Evolutionary conservation across 768 basidiomycete genomes (phyloP), one percentile per base, ranked within the genome.

Genomic region (Pisolithus tinctorius): DNA sequence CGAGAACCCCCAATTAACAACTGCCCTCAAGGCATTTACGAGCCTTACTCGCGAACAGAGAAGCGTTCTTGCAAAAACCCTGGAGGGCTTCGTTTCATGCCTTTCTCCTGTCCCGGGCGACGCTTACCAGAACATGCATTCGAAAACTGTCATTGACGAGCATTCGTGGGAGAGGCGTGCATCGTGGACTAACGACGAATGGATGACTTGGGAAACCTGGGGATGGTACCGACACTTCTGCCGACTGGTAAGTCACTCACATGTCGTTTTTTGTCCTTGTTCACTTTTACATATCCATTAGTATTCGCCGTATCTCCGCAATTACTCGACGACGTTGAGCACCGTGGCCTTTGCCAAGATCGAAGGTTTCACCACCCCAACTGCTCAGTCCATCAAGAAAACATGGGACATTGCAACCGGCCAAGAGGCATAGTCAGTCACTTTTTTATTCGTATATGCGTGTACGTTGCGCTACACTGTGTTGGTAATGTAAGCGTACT

Each of bases 211-310:
- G 90, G 84, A 88, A 69, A 88, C 84, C 0, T 92, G 88, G 86
- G 84, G 87, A 2, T 94, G 92, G 92, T 93, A 88, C 58, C 74
- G 87, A 53, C 89, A 95, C 59, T 93, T 92, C 71, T 88, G 87
- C 66, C 75, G 90, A 60, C 76, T 71, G 65, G 92, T 93, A 49
- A 56, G 88, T 59, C 42, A 71, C 11, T 37, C 25, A 30, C 30
- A 23, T 5, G 42, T 7, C 3, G 14, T 52, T n/a, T 37, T 26
- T 38, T 48, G 10, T 26, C 48, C 14, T 26, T 6, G 6, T 30
- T 57, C 4, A 57, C 52, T 6, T 27, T 31, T 43, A 48, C 34
- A 25, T 46, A 38, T 52, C 43, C 9, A 30, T 16, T 54, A 92
- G 89, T 92, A 90, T 57, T 80, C 88, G 4, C 85, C 88, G 0